Evolutionary conservation across 495 filamentous ascomycete species (phyloP).

Genomic region (Niebla homalea): DNA sequence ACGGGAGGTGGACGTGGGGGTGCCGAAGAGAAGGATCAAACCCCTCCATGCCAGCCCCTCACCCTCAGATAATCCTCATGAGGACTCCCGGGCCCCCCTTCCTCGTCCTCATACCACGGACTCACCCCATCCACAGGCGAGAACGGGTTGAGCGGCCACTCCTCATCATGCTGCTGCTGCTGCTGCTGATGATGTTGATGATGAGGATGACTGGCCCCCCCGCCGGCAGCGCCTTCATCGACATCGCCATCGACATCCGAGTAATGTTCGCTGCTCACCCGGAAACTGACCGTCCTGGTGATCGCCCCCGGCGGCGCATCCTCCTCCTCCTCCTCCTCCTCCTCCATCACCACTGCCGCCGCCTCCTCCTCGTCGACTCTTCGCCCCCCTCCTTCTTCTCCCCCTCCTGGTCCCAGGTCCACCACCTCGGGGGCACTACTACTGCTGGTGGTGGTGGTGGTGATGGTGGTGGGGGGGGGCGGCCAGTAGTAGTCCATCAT

Average conservation of each 20-base stretch:
- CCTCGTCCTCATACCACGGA: not conserved
- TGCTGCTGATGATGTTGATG: no score
- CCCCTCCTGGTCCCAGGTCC: not conserved
- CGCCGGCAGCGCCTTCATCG: no score
- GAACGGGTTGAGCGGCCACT: no score
- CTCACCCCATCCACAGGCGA: no score
- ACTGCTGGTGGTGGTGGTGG: not conserved
- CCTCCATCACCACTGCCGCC: not conserved
- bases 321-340: not conserved
- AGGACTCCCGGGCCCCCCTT: not conserved
- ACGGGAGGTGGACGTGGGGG: no score
- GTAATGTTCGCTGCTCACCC: no score
- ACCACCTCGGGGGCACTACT: not conserved
- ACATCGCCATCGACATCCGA: no score
- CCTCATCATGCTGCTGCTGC: no score
- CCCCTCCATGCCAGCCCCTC: not conserved
- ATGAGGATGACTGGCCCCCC: no score
- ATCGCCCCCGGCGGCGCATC: not conserved
- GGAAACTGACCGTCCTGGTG: not conserved
- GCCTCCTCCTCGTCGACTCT: not conserved
- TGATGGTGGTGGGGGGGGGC: no score
- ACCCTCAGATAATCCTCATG: not conserved
- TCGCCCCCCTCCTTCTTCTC: not conserved
- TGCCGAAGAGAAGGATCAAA: no score
- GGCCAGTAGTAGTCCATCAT: no score